These are phyloP conservation scores for Gillenia trifoliata DNA, from an alignment of 306 rosid genomes.

Conservation along the genomic window DNA sequence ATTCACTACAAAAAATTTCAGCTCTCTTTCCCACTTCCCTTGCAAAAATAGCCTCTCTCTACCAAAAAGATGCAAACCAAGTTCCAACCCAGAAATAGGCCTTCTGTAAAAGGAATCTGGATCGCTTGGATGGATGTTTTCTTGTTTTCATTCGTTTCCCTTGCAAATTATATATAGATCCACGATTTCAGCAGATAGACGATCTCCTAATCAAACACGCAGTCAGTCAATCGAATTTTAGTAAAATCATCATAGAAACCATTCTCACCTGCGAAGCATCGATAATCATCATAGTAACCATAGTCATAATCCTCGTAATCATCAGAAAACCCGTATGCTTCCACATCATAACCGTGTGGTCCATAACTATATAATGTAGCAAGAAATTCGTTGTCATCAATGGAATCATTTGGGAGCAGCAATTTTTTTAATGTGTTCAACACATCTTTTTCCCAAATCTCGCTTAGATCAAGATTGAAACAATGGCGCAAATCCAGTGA, in stretches of 20 bases:
- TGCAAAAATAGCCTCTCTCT: not conserved
- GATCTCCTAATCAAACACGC: not conserved
- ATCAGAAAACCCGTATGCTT: not conserved
- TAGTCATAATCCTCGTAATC: not conserved
- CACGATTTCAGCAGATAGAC: not conserved
- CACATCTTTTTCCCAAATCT: slow-evolving; percentile 32
- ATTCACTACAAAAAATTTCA: not conserved
- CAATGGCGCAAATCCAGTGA: slow-evolving; percentile 51
- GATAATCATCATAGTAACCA: slow-evolving; percentile 4
- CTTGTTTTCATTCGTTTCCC: no score
- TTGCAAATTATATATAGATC: no score
- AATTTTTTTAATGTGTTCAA: slow-evolving; percentile 36
- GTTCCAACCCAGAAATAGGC: no score
- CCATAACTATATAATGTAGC: not conserved
- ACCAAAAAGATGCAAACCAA: no score
- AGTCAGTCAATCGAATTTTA: not conserved
- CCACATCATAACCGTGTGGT: not conserved
- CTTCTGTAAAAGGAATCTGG: no score
- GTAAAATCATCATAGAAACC: slow-evolving; percentile 26
- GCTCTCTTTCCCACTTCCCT: no score
- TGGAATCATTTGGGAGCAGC: slow-evolving; percentile 34
- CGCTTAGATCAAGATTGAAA: slow-evolving; percentile 32
- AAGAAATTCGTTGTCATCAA: slow-evolving; percentile 27
- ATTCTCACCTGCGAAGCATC: slow-evolving; percentile 40
- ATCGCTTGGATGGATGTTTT: no score